A percentile compares a stretch with the other conserved stretches of the same genome.
Conservation (phyloP, 1,139 yeast genomes). For the Yamadazyma dushanensis region DNA sequence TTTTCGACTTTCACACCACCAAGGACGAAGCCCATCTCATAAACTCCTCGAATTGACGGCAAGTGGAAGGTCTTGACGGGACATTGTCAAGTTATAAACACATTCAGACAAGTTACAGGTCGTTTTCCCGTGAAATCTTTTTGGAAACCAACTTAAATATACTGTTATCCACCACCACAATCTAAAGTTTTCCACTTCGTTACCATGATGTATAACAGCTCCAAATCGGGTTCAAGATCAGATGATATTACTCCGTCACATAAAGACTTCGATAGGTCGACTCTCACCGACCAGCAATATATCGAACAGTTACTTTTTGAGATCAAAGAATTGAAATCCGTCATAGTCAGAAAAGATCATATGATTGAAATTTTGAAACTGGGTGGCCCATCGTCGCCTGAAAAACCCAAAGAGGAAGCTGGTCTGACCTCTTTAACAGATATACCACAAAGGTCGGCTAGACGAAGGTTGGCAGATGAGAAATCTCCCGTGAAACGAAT, state of each 20-base stretch:
- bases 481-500: not conserved
- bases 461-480: conserved; percentile 12
- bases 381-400: not conserved
- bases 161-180: not conserved
- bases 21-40: not conserved
- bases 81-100: too few species aligned
- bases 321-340: conserved; percentile 30
- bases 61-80: not conserved
- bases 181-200: too few species aligned
- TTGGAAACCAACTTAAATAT: too few species aligned
- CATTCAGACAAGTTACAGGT: too few species aligned
- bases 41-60: not conserved
- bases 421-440: conserved; percentile 6
- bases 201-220: not conserved
- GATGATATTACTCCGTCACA: conserved; percentile 35
- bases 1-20: conserved; percentile 3
- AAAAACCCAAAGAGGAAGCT: not conserved
- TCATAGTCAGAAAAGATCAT: conserved; percentile 14
- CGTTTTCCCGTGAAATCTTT: too few species aligned
- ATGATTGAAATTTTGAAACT: conserved; percentile 18
- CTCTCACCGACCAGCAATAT: conserved; percentile 30
- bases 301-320: conserved; percentile 40
- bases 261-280: conserved; percentile 35
- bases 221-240: not conserved
- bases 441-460: conserved; percentile 18